Conservation (phyloP, 1,284 basidiomycete species). For the Marasmius sp. region DNA sequence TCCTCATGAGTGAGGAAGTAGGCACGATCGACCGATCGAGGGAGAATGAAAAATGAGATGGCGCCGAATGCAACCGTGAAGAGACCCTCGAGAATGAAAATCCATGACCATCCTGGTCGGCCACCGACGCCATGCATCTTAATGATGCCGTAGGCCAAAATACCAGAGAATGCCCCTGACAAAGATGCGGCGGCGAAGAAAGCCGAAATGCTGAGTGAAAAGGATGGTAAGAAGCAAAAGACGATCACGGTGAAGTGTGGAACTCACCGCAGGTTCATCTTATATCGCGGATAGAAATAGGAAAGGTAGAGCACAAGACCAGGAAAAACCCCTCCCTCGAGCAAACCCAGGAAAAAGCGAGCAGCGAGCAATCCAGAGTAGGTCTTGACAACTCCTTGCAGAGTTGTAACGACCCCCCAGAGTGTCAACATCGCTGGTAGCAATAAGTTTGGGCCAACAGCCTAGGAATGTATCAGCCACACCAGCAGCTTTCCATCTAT, state of each 20-base stretch:
- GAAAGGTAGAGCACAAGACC: constrained; percentile 59
- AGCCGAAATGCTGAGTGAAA: too few relatives aligned
- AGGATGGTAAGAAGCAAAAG: background rate
- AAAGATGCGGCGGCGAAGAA: constrained; percentile 58
- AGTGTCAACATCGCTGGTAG: constrained; percentile 54
- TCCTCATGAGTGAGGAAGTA: constrained; percentile 11
- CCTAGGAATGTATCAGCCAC: constrained; percentile 27
- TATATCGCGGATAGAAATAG: constrained; percentile 56
- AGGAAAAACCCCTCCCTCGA: constrained; percentile 65
- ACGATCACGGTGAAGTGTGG: background rate
- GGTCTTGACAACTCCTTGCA: constrained; percentile 55
- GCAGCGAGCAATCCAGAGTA: constrained; percentile 57
- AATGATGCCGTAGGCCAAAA: constrained; percentile 58
- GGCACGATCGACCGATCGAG: constrained; percentile 5
- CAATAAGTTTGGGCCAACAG: constrained; percentile 54
- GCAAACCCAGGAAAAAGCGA: constrained; percentile 65
- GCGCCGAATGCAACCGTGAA: constrained; percentile 11
- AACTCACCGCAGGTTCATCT: constrained; percentile 52
- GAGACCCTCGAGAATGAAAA: constrained; percentile 43
- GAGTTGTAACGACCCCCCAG: constrained; percentile 57
- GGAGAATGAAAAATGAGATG: constrained; percentile 7
- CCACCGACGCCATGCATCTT: constrained; percentile 50
- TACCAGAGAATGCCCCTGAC: constrained; percentile 63
- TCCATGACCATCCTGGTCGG: constrained; percentile 53
- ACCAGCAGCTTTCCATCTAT: background rate